These are phyloP conservation scores for Phialophora chinensis DNA, from an alignment of 2,329 filamentous ascomycete genomes.

Conservation along the genomic window DNA sequence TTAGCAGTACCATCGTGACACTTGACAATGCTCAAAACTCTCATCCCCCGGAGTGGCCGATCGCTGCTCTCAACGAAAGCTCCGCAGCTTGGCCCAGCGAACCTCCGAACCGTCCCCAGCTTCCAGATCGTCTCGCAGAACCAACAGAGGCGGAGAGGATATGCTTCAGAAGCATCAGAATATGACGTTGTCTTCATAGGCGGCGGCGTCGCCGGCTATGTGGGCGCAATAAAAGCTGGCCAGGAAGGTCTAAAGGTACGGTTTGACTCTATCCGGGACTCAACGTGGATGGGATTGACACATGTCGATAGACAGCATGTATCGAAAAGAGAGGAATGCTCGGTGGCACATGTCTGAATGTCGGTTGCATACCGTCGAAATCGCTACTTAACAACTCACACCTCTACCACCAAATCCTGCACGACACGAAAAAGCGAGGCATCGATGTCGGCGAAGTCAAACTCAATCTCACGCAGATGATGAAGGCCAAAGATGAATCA, in stretches of 20 bases:
- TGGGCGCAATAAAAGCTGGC: conserved; percentile 97
- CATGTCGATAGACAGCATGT: conserved; percentile 74
- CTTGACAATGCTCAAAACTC: conserved; percentile 37
- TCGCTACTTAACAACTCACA: conserved; percentile 99
- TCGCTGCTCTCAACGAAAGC: conserved; percentile 37
- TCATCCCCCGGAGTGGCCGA: conserved; percentile 34
- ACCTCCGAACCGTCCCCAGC: conserved; percentile 38
- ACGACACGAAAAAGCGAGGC: conserved; percentile 95
- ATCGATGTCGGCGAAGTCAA: conserved; percentile 98
- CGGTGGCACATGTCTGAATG: conserved; percentile 96
- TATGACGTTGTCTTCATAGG: conserved; percentile 98
- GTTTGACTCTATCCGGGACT: conserved; percentile 13
- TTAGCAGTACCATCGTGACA: conserved; percentile 1
- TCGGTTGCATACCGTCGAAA: conserved; percentile 99
- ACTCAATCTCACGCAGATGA: conserved; percentile 91
- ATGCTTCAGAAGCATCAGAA: conserved; percentile 67
- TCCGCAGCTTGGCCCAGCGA: conserved; percentile 38
- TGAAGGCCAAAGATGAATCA: conserved; percentile 97
- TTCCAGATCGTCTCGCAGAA: conserved; percentile 38
- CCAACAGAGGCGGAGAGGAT: conserved; percentile 35
- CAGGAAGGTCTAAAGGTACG: conserved; percentile 94
- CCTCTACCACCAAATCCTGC: conserved; percentile 93
- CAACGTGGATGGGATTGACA: conserved; percentile 24
- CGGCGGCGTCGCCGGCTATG: conserved; percentile 97
- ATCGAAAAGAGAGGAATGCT: conserved; percentile 97